These are phyloP conservation scores for Meredithiella fracta DNA, from an alignment of 2,329 filamentous ascomycete genomes.

Conservation along the genomic window DNA sequence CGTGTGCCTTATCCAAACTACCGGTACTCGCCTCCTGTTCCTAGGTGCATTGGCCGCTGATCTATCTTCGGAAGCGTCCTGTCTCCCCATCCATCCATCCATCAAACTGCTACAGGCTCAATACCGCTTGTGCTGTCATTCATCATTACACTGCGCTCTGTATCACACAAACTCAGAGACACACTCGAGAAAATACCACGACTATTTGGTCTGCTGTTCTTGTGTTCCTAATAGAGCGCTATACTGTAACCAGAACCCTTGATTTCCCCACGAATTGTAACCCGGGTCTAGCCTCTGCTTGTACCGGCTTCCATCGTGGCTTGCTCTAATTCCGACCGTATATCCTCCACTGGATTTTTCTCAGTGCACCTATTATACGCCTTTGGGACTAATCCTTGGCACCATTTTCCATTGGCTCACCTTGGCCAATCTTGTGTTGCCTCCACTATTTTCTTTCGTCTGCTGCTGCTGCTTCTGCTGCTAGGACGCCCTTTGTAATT, in stretches of 20 bases:
- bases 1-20: neutral
- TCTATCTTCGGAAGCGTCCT: neutral
- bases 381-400: neutral
- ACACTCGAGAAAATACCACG: neutral
- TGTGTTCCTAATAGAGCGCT: neutral
- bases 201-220: neutral
- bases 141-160: too few relatives aligned
- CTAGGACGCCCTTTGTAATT: too few relatives aligned
- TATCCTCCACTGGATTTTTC: too few relatives aligned
- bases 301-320: neutral
- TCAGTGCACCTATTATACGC: neutral
- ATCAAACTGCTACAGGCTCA: too few relatives aligned
- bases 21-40: neutral
- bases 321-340: neutral
- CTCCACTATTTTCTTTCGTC: too few relatives aligned
- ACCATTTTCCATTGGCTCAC: neutral
- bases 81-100: neutral
- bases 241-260: neutral
- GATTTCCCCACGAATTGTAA: constrained; percentile 1
- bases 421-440: neutral
- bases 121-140: too few relatives aligned
- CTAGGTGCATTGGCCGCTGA: neutral
- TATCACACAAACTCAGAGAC: neutral
- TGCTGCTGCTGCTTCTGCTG: too few relatives aligned
- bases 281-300: neutral